Evolutionary conservation across 352 stramenopile genomes (phyloP).

Genomic region (Phytophthora colocasiae): DNA sequence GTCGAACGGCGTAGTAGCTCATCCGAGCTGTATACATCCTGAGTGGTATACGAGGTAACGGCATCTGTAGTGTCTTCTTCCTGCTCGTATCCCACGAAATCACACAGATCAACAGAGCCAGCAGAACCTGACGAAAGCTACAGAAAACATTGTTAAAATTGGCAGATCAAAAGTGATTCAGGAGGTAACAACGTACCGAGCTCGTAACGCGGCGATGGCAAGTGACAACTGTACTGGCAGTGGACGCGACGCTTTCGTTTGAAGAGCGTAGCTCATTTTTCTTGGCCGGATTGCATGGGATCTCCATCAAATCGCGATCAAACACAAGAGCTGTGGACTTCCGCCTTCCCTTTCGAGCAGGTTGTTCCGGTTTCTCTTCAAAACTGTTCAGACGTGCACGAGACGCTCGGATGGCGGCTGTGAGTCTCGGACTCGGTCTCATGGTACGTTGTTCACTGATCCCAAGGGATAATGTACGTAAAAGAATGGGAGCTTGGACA

Average conservation of each 20-base stretch:
- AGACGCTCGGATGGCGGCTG: constrained; percentile 56
- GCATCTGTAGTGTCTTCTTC: constrained; percentile 42
- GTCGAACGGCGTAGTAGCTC: constrained; percentile 30
- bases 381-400: constrained; percentile 44
- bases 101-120: constrained; percentile 53
- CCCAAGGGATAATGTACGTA: constrained; percentile 57
- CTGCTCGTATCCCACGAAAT: constrained; percentile 70
- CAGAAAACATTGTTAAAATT: not conserved
- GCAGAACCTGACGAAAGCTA: constrained; percentile 39
- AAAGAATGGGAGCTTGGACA: constrained; percentile 36
- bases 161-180: not conserved
- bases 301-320: too few species aligned
- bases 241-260: constrained; percentile 68
- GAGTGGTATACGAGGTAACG: constrained; percentile 51
- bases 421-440: constrained; percentile 53
- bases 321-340: constrained; percentile 27
- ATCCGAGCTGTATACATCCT: constrained; percentile 42
- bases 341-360: constrained; percentile 15
- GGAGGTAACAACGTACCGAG: constrained; percentile 49
- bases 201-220: constrained; percentile 64
- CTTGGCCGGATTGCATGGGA: constrained; percentile 12
- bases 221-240: constrained; percentile 57
- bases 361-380: constrained; percentile 17
- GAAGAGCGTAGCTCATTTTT: constrained; percentile 46
- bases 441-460: constrained; percentile 29